Evolutionary conservation across 345 rosid species (phyloP).

Genomic region (Odontarrhena argentea): DNA sequence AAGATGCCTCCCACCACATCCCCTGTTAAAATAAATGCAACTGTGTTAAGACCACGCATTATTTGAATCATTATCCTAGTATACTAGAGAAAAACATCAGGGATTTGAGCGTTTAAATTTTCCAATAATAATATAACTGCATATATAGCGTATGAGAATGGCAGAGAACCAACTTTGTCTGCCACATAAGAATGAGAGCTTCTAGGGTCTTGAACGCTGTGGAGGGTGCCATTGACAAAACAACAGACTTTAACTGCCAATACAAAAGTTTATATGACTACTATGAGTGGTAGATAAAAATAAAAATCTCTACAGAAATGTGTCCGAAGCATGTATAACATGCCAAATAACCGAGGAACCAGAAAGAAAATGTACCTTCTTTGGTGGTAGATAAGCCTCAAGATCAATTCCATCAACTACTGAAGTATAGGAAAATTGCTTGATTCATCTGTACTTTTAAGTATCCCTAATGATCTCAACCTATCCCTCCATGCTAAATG

Average conservation of each 20-base stretch:
- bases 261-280: constrained; percentile 14
- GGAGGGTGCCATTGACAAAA: constrained; percentile 65
- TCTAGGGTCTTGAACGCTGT: constrained; percentile 69
- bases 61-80: background rate
- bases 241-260: constrained; percentile 66
- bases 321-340: background rate
- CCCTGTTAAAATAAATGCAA: constrained; percentile 49
- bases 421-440: constrained; percentile 41
- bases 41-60: background rate
- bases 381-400: constrained; percentile 59
- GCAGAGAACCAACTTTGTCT: constrained; percentile 67
- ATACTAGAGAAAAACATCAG: constrained; percentile 9
- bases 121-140: background rate
- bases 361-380: constrained; percentile 59
- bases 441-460: constrained; percentile 47
- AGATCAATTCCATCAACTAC: constrained; percentile 56
- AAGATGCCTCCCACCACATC: constrained; percentile 52
- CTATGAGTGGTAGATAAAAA: background rate
- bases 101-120: background rate
- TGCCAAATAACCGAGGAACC: background rate
- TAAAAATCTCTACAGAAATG: background rate
- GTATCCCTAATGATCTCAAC: constrained; percentile 62
- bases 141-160: background rate
- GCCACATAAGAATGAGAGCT: constrained; percentile 68
- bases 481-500: constrained; percentile 68